Percentiles rank a stretch among this genome's conserved stretches.
These are phyloP conservation scores for Cutaneotrichosporon sp. DNA, from an alignment of 1,284 basidiomycete species.

Conservation along the genomic window DNA sequence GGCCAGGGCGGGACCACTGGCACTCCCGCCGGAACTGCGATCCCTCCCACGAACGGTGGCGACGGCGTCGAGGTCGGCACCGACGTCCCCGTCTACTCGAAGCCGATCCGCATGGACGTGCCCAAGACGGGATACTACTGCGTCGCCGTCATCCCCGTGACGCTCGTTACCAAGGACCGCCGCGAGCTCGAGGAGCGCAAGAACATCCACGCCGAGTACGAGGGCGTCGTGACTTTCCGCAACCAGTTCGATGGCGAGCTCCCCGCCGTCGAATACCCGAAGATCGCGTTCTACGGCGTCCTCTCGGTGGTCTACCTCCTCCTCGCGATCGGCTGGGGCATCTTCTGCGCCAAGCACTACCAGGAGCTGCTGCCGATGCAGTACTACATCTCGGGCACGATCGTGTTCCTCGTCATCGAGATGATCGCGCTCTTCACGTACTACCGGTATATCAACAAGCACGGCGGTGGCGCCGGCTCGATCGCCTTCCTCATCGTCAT, in stretches of 20 bases:
- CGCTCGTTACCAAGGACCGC: conserved; percentile 57
- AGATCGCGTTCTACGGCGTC: conserved; percentile 90
- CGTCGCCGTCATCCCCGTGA: conserved; percentile 86
- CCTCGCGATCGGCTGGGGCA: conserved; percentile 75
- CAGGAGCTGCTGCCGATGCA: conserved; percentile 71
- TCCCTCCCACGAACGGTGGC: background rate
- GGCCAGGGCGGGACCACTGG: background rate
- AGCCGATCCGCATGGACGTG: conserved; percentile 70
- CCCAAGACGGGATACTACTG: conserved; percentile 92
- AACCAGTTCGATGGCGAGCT: conserved; percentile 89
- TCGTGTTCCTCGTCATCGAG: conserved; percentile 86
- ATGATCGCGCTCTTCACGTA: conserved; percentile 77
- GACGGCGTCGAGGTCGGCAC: conserved; percentile 1
- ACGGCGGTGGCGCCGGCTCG: conserved; percentile 71
- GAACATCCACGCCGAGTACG: conserved; percentile 73
- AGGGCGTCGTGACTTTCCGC: conserved; percentile 78
- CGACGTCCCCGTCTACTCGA: conserved; percentile 36
- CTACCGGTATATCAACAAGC: conserved; percentile 76
- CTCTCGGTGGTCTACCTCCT: conserved; percentile 76
- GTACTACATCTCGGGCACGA: conserved; percentile 91
- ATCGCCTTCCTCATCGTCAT: conserved; percentile 84
- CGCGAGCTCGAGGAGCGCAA: conserved; percentile 22
- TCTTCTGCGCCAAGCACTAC: conserved; percentile 77
- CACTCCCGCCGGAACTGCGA: background rate
- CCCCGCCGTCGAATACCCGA: conserved; percentile 94